phyloP scores from a whole-genome alignment of 1,284 basidiomycete species.

The Trametes pubescens region DNA sequence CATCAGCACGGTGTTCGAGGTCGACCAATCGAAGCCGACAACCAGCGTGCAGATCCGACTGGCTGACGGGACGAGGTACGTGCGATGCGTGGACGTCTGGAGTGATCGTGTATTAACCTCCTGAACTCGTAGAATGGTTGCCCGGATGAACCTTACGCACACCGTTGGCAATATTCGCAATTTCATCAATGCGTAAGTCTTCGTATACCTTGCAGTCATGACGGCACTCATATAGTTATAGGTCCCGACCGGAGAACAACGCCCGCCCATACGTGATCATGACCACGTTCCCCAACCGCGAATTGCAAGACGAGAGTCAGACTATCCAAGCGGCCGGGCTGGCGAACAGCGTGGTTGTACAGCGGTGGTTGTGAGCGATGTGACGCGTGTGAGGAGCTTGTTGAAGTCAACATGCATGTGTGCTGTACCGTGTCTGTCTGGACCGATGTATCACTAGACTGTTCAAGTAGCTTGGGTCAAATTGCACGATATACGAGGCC shows the following conservation, averaged over 20 bases:
- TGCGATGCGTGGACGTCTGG: constrained; percentile 13
- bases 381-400: background rate
- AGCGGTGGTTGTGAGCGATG: constrained; percentile 69
- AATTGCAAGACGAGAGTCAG: constrained; percentile 69
- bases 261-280: constrained; percentile 77
- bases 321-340: constrained; percentile 83
- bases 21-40: constrained; percentile 83
- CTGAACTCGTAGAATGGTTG: constrained; percentile 69
- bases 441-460: constrained; percentile 24
- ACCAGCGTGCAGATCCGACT: constrained; percentile 93
- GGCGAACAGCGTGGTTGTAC: constrained; percentile 86
- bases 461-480: constrained; percentile 12
- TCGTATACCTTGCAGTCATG: background rate
- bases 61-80: constrained; percentile 89
- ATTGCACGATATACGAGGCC: background rate
- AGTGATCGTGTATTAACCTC: background rate
- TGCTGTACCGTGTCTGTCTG: background rate
- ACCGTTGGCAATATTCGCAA: constrained; percentile 88
- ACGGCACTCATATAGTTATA: constrained; percentile 40
- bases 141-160: constrained; percentile 91
- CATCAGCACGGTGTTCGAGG: constrained; percentile 72
- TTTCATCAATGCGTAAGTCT: constrained; percentile 90
- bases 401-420: background rate
- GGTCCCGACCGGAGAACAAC: constrained; percentile 77
- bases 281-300: constrained; percentile 88